Conservation (phyloP, 1,284 basidiomycete species). For the Cryptococcus depauperatus region DNA sequence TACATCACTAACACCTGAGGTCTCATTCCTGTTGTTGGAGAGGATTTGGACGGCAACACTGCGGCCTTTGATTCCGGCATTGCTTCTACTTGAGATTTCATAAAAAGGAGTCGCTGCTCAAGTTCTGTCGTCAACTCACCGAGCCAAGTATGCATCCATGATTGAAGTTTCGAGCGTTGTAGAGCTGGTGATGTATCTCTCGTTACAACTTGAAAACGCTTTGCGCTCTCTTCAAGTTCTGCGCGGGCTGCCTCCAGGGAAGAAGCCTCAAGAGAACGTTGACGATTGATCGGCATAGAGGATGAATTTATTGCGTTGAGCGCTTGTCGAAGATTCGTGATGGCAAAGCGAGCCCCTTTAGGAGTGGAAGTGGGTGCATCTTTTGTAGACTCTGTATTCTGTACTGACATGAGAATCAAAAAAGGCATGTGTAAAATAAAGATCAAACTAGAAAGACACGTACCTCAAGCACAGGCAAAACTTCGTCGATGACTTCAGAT, state of each 20-base stretch:
- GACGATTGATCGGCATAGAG: slow-evolving; percentile 59
- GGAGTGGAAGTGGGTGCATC: background rate
- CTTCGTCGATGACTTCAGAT: slow-evolving; percentile 27
- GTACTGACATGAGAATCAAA: background rate
- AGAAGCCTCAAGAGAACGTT: slow-evolving; percentile 72
- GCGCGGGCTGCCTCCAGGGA: slow-evolving; percentile 74
- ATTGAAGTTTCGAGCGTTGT: slow-evolving; percentile 55
- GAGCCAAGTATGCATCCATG: slow-evolving; percentile 86
- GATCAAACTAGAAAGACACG: slow-evolving; percentile 1
- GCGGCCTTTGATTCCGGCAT: slow-evolving; percentile 9
- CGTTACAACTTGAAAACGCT: slow-evolving; percentile 54
- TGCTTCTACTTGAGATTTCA: slow-evolving; percentile 47
- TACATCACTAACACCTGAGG: slow-evolving; percentile 48
- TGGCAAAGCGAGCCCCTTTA: slow-evolving; percentile 47
- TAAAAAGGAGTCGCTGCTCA: slow-evolving; percentile 52
- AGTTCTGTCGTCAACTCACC: slow-evolving; percentile 55
- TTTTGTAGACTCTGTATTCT: slow-evolving; percentile 7
- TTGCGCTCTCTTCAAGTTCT: slow-evolving; percentile 60
- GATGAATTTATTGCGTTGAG: slow-evolving; percentile 58
- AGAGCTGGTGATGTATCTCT: slow-evolving; percentile 48
- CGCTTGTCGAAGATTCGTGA: slow-evolving; percentile 56
- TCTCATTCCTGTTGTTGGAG: slow-evolving; percentile 18
- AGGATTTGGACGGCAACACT: slow-evolving; percentile 10
- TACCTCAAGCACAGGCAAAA: slow-evolving; percentile 32
- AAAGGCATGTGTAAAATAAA: background rate